phyloP scores from a whole-genome alignment of 768 basidiomycete species.

The Mycena pura region DNA sequence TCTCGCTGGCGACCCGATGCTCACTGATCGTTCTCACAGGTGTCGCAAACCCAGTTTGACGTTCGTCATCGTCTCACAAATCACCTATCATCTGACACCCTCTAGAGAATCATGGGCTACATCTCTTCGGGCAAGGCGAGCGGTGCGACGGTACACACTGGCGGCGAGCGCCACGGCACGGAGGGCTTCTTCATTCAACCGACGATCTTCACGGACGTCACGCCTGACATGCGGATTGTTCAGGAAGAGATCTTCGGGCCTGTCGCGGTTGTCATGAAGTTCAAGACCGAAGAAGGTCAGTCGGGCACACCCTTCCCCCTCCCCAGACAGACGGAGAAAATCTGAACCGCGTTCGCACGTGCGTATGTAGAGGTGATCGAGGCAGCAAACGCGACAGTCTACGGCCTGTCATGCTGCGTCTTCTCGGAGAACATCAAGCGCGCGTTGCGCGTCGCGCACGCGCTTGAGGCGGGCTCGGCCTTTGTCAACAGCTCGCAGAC shows the following conservation, averaged over 20 bases:
- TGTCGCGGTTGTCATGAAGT: conserved; percentile 72
- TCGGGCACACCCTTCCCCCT: not conserved
- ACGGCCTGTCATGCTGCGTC: conserved; percentile 88
- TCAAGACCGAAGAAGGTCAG: conserved; percentile 58
- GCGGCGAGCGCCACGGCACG: conserved; percentile 62
- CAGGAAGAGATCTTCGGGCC: conserved; percentile 78
- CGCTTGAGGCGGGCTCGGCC: conserved; percentile 70
- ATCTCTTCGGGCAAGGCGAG: conserved; percentile 71
- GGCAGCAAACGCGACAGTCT: conserved; percentile 85
- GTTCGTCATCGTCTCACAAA: conserved; percentile 47
- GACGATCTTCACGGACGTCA: conserved; percentile 71
- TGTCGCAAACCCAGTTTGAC: conserved; percentile 76
- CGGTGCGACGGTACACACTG: conserved; percentile 68
- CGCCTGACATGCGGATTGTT: conserved; percentile 71
- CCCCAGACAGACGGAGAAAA: not conserved
- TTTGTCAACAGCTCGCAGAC: conserved; percentile 58
- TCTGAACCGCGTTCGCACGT: conserved; percentile 14
- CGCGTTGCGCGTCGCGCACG: conserved; percentile 75
- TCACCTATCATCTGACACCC: not conserved
- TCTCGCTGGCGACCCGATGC: not conserved
- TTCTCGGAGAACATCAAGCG: conserved; percentile 83
- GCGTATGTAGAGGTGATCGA: conserved; percentile 63
- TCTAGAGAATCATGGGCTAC: conserved; percentile 71
- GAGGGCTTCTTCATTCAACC: conserved; percentile 72
- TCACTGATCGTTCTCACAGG: conserved; percentile 47